Evolutionary conservation across 495 filamentous ascomycete genomes (phyloP), one percentile per base, ranked within the genome.

Genomic region (Penicillium angulare): DNA sequence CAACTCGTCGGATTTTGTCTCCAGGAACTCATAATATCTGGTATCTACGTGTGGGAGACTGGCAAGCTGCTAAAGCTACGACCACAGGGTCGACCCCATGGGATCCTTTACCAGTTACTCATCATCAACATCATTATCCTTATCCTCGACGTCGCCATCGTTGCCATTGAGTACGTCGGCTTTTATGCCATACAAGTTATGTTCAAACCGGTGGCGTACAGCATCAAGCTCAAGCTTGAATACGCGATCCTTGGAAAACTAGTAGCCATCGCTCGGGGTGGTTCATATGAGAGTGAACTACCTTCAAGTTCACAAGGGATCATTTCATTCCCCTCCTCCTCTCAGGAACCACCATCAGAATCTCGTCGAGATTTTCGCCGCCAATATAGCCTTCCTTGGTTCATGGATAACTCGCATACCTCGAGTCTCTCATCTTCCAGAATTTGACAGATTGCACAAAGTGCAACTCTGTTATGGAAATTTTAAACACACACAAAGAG

Each of bases 1-100:
- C 76, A 84, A 56, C 67, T 84, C 23, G 66, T 73, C 2, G 75
- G 65, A 2, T 82, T 84, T 61, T 76, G 69, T 42, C 38, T 81
- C 7, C 81, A 84, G 56, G 81, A 84, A 57, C 50, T 75, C 27
- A 62, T 79, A 18, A 74, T 85, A 17, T 84, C 82, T 1, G 73
- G 73, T 1, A 56, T 83, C 3, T 86, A 83, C 50, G 66, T 85
- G 7, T 77, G 66, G 66, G 77, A 78, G 47, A 79, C 75, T 3
- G 60, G 63, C 6, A 72, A 63, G 35, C 54, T 81, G 13, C 66
- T 82, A 0, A 66, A 68, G 20, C 65, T 73, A 16, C 41, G 67
- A 4, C 55, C 69, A 0, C 59, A 66, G 17, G 52, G 58, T 16
- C 61, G 50, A 7, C 49, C 64, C 2, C 40, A 62, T 39, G 45